Evolutionary conservation across 2,329 filamentous ascomycete genomes (phyloP).

Genomic region (Paecilomyces fulvus): DNA sequence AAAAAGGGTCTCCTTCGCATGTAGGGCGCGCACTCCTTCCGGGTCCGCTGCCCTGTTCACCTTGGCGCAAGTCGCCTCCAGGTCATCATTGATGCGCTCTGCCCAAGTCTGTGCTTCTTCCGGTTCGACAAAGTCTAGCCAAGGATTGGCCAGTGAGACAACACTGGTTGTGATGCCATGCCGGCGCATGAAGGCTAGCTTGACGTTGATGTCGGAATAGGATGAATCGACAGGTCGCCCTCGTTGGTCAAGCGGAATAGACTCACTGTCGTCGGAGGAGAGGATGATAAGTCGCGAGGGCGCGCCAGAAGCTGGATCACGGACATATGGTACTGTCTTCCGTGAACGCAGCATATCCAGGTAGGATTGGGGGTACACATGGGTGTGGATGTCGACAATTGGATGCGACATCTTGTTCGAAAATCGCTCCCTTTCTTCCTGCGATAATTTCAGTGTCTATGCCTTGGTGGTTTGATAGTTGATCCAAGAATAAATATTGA

Average conservation of each 20-base stretch:
- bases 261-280: slow-evolving; percentile 36
- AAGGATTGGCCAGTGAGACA: slow-evolving; percentile 84
- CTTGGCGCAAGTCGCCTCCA: slow-evolving; percentile 60
- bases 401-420: slow-evolving; percentile 21
- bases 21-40: slow-evolving; percentile 9
- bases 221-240: slow-evolving; percentile 76
- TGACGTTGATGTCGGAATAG: slow-evolving; percentile 71
- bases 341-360: slow-evolving; percentile 50
- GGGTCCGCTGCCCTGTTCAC: slow-evolving; percentile 19
- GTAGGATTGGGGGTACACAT: slow-evolving; percentile 55
- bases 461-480: too few species aligned
- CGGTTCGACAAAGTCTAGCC: slow-evolving; percentile 72
- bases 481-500: neutral
- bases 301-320: slow-evolving; percentile 26
- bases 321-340: slow-evolving; percentile 37
- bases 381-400: slow-evolving; percentile 54
- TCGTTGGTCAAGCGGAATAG: slow-evolving; percentile 38
- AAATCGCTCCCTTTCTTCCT: neutral
- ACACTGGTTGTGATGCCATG: slow-evolving; percentile 77
- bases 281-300: slow-evolving; percentile 39
- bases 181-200: slow-evolving; percentile 78
- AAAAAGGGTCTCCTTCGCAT: slow-evolving; percentile 60
- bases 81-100: slow-evolving; percentile 64
- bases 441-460: neutral
- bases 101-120: slow-evolving; percentile 57